Conservation (phyloP, 2,329 filamentous ascomycete species). For the Calonectria fujianensis region DNA sequence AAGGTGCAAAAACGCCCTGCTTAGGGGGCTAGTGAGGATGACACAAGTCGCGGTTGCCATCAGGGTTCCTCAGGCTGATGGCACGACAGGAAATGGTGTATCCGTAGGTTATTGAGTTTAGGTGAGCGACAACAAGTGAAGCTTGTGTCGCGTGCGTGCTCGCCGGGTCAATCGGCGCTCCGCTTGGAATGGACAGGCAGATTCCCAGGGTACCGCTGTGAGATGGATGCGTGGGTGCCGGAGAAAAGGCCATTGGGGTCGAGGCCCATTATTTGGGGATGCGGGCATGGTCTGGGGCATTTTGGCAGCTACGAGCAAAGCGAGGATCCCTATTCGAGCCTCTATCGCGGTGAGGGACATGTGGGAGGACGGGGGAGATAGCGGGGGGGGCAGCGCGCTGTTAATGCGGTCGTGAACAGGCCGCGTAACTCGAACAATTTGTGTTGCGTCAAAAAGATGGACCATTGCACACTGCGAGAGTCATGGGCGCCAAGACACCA, state of each 20-base stretch:
- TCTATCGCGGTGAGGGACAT: slow-evolving; percentile 18
- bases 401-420: slow-evolving; percentile 1
- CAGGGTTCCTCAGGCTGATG: neutral
- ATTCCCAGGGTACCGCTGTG: slow-evolving; percentile 24
- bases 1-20: neutral
- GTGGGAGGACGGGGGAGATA: neutral
- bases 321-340: slow-evolving; percentile 13
- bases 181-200: neutral
- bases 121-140: neutral
- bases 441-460: slow-evolving; percentile 14
- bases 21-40: neutral
- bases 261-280: slow-evolving; percentile 2
- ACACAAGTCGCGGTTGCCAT: neutral
- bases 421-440: slow-evolving; percentile 16
- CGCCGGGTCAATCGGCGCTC: slow-evolving; percentile 20
- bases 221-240: slow-evolving; percentile 20
- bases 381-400: slow-evolving; percentile 9
- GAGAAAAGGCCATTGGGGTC: slow-evolving; percentile 5
- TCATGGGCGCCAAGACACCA: neutral
- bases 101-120: neutral
- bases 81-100: neutral
- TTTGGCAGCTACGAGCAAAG: slow-evolving; percentile 1
- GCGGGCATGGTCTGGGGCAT: slow-evolving; percentile 21
- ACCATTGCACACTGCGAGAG: neutral
- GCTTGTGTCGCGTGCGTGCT: slow-evolving; percentile 19